Evolutionary conservation across 2,329 filamentous ascomycete species (phyloP).

Genomic region (Thelonectria olida): DNA sequence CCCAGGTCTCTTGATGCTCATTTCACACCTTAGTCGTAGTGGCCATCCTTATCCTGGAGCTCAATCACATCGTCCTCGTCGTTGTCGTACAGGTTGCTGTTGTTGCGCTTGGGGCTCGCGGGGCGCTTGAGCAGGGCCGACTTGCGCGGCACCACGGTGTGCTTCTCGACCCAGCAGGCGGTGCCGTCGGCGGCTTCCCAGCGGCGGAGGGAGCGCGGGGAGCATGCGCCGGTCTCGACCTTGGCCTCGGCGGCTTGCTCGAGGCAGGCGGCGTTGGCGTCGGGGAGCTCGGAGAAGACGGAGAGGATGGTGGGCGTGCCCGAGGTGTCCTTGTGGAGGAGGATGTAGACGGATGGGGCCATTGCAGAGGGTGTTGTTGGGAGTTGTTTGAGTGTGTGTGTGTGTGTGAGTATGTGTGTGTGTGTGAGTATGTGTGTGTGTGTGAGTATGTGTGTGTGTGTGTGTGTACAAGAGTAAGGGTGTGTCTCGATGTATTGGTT

Average conservation of each 20-base stretch:
- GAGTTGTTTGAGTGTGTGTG: not conserved
- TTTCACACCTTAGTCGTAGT: conserved; percentile 32
- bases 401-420: conserved; percentile 1
- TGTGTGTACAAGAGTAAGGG: not conserved
- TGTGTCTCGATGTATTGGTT: not conserved
- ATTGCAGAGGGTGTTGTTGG: conserved; percentile 16
- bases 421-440: not conserved
- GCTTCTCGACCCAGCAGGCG: conserved; percentile 50
- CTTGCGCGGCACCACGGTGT: conserved; percentile 40
- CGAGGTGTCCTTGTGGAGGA: conserved; percentile 43
- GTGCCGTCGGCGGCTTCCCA: conserved; percentile 49
- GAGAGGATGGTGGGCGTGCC: conserved; percentile 40
- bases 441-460: not conserved
- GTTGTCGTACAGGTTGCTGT: conserved; percentile 39
- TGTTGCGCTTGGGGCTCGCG: conserved; percentile 31
- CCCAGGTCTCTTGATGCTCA: not conserved
- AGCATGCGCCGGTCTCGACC: conserved; percentile 31
- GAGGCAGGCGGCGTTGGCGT: conserved; percentile 48
- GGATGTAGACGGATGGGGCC: conserved; percentile 44
- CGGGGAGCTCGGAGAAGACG: conserved; percentile 45
- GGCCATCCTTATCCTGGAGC: conserved; percentile 34
- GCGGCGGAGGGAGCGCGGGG: conserved; percentile 41
- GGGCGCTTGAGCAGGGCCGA: conserved; percentile 8
- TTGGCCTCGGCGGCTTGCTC: conserved; percentile 40
- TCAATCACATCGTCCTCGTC: conserved; percentile 41